phyloP scores from a whole-genome alignment of 2,329 filamentous ascomycete genomes.

The Tetracladium maxilliforme region DNA sequence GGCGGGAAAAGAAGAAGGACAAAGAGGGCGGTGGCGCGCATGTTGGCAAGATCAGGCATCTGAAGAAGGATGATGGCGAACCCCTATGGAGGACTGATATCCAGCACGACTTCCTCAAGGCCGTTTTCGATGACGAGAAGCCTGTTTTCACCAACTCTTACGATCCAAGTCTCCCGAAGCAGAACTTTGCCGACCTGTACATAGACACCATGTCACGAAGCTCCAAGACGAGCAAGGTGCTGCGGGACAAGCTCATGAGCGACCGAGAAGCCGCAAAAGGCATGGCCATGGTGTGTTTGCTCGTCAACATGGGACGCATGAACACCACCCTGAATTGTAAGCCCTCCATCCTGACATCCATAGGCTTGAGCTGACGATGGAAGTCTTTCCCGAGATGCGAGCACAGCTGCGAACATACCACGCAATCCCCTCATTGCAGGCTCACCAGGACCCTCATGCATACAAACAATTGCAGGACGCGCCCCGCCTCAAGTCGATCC shows the following conservation, averaged over 20 bases:
- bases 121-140: slow-evolving; percentile 61
- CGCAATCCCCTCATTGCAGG: slow-evolving; percentile 90
- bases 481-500: slow-evolving; percentile 85
- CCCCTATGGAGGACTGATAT: slow-evolving; percentile 80
- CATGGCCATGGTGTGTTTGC: slow-evolving; percentile 97
- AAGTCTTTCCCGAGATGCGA: slow-evolving; percentile 98
- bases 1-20: neutral
- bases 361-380: slow-evolving; percentile 10
- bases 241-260: slow-evolving; percentile 89
- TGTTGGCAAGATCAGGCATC: slow-evolving; percentile 70
- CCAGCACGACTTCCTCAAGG: slow-evolving; percentile 71
- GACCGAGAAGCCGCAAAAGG: slow-evolving; percentile 86
- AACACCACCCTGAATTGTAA: slow-evolving; percentile 96
- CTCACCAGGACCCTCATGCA: slow-evolving; percentile 83
- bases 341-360: slow-evolving; percentile 13
- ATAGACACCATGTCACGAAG: slow-evolving; percentile 97
- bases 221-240: slow-evolving; percentile 97
- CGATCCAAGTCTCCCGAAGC: slow-evolving; percentile 47
- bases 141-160: slow-evolving; percentile 85
- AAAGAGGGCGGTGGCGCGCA: no score
- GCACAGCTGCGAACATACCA: slow-evolving; percentile 96
- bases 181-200: slow-evolving; percentile 88
- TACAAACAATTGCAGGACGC: slow-evolving; percentile 98
- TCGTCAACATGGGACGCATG: slow-evolving; percentile 97
- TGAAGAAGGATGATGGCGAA: slow-evolving; percentile 82